Base-by-base conservation (phyloP, 148 eudicot species). In the Fallopia convolvulus region DNA sequence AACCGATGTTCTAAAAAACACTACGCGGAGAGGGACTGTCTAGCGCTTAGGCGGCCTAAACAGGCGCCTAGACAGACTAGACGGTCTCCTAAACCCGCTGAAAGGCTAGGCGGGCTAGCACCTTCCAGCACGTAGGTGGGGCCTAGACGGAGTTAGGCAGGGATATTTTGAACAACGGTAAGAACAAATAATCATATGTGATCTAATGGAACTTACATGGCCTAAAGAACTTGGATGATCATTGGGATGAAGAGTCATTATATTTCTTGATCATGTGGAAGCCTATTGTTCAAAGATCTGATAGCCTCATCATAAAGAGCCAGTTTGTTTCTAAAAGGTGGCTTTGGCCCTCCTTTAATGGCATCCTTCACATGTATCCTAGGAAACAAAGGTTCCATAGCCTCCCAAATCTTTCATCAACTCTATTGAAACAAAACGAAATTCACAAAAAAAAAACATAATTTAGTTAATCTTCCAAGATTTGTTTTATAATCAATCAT, bases 281-380 rank as follows among this genome's bases (percentile, higher is more conserved):
- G 87, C 76, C 93, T 89, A 75, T 88, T 95, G 9, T 36, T 36
- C 39, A 93, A 89, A 80, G 94, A 4, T 2, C 0, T 36, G 39
- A 90, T 89, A 50, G 90, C 92, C 76, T 94, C 94, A 73, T 94
- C 97, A 82, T 94, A 92, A 41, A 94, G 90, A 12, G 98, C 98
- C 98, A 94, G 92, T 84, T 91, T 94, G 39, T 36, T 36, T 36
- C 39, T 36, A 36, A 3, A 4, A 36, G 39, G 3, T 3, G 39
- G 3, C 39, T 36, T 36, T 36, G 36, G 3, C 39, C 39, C 39
- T 36, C 3, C 39, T 36, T 36, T 36, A 2, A 2, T 36, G 39
- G 39, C 4, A 36, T 1, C 39, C 39, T 36, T 36, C 39, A 36
- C 4, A 2, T 36, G 39, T 79, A 94, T 85, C 86, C 98, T 88